Percentiles rank a stretch among this genome's conserved stretches.
These are phyloP conservation scores for Ceratopteris richardii DNA, from an alignment of 75 land plant genomes.

Conservation along the genomic window DNA sequence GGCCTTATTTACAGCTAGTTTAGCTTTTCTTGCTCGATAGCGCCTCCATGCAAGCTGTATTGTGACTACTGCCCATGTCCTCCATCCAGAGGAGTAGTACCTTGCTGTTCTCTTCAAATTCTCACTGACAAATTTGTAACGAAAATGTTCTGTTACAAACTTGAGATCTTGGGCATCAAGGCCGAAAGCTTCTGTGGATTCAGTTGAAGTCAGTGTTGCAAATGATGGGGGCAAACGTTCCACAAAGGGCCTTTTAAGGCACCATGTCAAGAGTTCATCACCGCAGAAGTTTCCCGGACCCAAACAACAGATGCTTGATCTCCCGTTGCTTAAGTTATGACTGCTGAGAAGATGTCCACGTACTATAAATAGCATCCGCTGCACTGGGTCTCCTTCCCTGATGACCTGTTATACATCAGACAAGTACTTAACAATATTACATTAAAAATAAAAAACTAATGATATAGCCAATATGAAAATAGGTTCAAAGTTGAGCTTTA, in stretches of 20 bases:
- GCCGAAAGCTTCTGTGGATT: conserved; percentile 68
- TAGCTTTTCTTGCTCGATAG: conserved; percentile 29
- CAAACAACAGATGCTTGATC: conserved; percentile 47
- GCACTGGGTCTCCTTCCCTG: conserved; percentile 82
- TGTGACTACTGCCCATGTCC: conserved; percentile 93
- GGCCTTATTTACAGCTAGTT: background rate
- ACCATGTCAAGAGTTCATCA: conserved; percentile 89
- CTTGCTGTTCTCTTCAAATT: conserved; percentile 59
- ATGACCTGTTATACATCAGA: conserved; percentile 68
- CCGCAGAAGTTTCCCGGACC: conserved; percentile 82
- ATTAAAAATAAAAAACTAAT: too few species aligned
- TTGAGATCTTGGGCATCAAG: conserved; percentile 55
- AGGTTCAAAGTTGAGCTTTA: too few species aligned
- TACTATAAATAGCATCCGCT: conserved; percentile 65
- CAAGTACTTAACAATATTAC: background rate
- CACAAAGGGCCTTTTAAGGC: conserved; percentile 56
- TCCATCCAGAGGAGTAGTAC: conserved; percentile 80
- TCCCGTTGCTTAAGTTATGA: conserved; percentile 58
- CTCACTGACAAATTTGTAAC: conserved; percentile 73
- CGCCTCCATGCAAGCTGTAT: conserved; percentile 85
- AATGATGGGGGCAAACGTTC: conserved; percentile 74
- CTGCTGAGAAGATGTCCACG: conserved; percentile 61
- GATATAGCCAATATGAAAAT: background rate
- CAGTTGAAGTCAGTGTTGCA: conserved; percentile 62
- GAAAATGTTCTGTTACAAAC: conserved; percentile 81